Evolutionary conservation across 805 yeast genomes (phyloP), one percentile per base, ranked within the genome.

Genomic region (Nakazawaea sp.): DNA sequence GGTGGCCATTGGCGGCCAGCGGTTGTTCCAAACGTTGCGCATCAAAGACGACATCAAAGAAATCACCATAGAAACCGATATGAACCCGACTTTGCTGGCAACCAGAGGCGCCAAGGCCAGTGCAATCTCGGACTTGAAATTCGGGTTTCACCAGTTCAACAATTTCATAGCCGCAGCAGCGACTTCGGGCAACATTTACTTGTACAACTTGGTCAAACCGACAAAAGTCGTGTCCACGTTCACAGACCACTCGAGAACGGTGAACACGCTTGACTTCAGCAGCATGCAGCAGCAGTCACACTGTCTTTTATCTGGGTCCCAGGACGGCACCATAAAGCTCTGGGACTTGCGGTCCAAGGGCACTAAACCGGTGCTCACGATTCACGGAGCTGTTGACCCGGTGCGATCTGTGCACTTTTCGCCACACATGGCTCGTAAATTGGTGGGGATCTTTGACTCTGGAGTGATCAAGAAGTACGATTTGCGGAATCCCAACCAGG

Each of bases 401-500:
- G 72, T 76, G 7, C 52, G 81, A 25, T 61, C 72, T 27, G 73
- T 74, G 43, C 75, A 71, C 61, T 59, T 70, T 55, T 65, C 75
- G 40, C 69, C 71, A 6, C 73, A 69, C 46, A 68, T 75, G 19
- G 58, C 72, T 4, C 64, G 72, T 43, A 68, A 71, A 28, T 66
- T 90, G 35, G 81, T 88, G 2, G 78, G 89, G 1, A 87, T 85
- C 6, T 90, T 84, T 56, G 97, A 92, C 55, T 76, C 86, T 2
- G 98, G 98, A 12, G 74, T 84, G 3, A 68, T 90, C n/a, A 77
- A 83, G 47, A 77, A 81, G 46, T 89, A 85, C 77, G 98, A 92
- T 59, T 49, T 85, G n/a, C 68, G 97, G 40, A 70, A 72, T 26
- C 79, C 90, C 4, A 48, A 57, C 10, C 64, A 62, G 34, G 65